Evolutionary conservation across 2,329 filamentous ascomycete species (phyloP), one percentile per base, ranked within the genome.

Genomic region (Alternaria metachromatica): DNA sequence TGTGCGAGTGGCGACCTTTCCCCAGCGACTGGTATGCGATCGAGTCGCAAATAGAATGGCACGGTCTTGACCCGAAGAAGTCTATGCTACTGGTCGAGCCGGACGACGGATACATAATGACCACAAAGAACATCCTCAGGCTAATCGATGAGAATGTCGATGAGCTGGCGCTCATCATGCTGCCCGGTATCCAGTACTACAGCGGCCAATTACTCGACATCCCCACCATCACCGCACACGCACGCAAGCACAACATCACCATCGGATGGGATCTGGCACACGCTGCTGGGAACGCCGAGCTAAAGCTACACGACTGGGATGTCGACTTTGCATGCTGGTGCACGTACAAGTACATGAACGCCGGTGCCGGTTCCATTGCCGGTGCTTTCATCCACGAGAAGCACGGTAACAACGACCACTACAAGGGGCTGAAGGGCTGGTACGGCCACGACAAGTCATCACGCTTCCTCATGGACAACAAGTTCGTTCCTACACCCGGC

Each of bases 301-400:
- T 97, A 9, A 81, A 84, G 60, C 85, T 97, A 18, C 93, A 97
- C 80, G 92, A 94, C 69, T 97, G 94, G 93, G 86, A 91, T 69
- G 93, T 96, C 26, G 94, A 97, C 78, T 97, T 96, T 73, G 93
- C 94, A 5, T 92, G 87, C 60, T 97, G 94, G 94, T 97, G 94
- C 81, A 94, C 90, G 4, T 97, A 97, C 85, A 97, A 97, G 83
- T 97, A 97, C 82, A 87, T 97, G 77, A 97, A 96, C 76, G 88
- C 90, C 11, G 94, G 94, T 0, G 92, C 94, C 0, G 94, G 94
- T 5, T 86, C 89, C 11, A 95, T 96, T 66, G 92, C 88, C 1
- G 93, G 90, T 1, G 84, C 90, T 1, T 97, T 93, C 71, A 90
- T 97, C 6, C 93, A 97, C 79, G 87, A 91, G 74, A 85, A 84